Conservation (phyloP, 2,329 filamentous ascomycete species). For the Fusarium lateritium region DNA sequence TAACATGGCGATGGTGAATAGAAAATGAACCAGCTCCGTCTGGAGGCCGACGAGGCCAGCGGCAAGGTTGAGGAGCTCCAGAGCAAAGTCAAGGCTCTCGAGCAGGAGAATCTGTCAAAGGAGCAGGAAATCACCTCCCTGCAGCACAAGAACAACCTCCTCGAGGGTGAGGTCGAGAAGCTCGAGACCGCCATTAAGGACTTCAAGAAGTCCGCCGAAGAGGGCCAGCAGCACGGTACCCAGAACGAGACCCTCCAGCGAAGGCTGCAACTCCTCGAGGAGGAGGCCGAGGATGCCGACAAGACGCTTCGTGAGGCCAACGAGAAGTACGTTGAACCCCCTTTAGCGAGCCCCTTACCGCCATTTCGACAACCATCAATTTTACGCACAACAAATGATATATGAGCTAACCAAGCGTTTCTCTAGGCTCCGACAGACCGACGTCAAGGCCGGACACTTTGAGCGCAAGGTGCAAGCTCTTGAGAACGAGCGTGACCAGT, state of each 20-base stretch:
- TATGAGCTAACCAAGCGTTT: slow-evolving; percentile 36
- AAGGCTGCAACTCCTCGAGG: slow-evolving; percentile 95
- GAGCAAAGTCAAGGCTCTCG: slow-evolving; percentile 86
- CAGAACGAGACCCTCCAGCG: slow-evolving; percentile 94
- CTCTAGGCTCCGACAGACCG: slow-evolving; percentile 93
- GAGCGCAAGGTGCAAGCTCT: slow-evolving; percentile 99
- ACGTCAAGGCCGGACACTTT: slow-evolving; percentile 99
- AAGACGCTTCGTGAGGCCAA: slow-evolving; percentile 97
- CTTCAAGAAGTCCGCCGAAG: slow-evolving; percentile 87
- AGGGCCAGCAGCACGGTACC: slow-evolving; percentile 85
- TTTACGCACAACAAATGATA: slow-evolving; percentile 6
- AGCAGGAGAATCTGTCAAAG: slow-evolving; percentile 96
- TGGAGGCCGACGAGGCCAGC: slow-evolving; percentile 90
- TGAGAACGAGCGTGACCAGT: slow-evolving; percentile 91
- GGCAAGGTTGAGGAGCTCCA: slow-evolving; percentile 90
- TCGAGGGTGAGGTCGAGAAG: slow-evolving; percentile 94
- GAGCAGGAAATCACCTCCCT: slow-evolving; percentile 98
- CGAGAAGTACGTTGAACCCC: slow-evolving; percentile 84
- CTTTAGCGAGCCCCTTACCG: slow-evolving; percentile 42
- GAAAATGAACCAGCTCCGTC: slow-evolving; percentile 96
- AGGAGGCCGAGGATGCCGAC: slow-evolving; percentile 97
- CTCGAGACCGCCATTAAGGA: slow-evolving; percentile 87
- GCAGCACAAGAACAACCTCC: slow-evolving; percentile 92
- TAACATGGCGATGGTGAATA: slow-evolving; percentile 57
- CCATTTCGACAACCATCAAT: slow-evolving; percentile 37